Evolutionary conservation across 768 basidiomycete genomes (phyloP), one percentile per base, ranked within the genome.

Genomic region (Tylopilus sp.): DNA sequence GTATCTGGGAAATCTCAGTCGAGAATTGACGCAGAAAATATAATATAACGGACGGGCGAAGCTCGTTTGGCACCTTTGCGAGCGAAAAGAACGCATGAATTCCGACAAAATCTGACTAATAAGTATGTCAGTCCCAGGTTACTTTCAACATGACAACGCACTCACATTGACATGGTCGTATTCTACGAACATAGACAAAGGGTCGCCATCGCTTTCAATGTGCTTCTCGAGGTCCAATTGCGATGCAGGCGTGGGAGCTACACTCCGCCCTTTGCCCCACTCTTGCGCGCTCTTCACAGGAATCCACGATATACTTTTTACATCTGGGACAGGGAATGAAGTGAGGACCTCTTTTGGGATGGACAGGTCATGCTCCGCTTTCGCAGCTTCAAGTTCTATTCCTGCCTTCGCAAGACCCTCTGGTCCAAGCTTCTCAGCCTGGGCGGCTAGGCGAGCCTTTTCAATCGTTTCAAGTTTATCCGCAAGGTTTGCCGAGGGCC

Each of bases 251-350:
- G 55, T 53, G 41, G 68, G 59, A 42, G 66, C 30, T 20, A 59
- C 56, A 22, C 65, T 63, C 42, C 81, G 72, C 13, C 80, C 79
- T 36, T 65, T 69, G 36, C 83, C 84, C 20, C 71, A 70, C 64
- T 91, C 85, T 66, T 88, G 86, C 33, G 73, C 66, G 25, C 76
- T 85, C 58, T 83, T 74, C 4, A 85, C 82, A 3, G 88, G 85
- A 50, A 98, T 93, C 92, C 95, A 98, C 7, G 87, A 83, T 58
- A 99, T 95, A 52, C 80, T 87, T 65, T 86, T 86, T 35, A 95
- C 91, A 59, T 89, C 82, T 0, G 95, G 95, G 23, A 98, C 83
- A n/a, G 86, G 87, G 77, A 98, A 98, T 13, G 79, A 75, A 2
- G 83, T 86, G 30, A 99, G 69, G 52, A 98, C 77, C 22, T 90